Conservation (phyloP, 371 early-diverging fungal genomes). For the Zychaea mexicana region DNA sequence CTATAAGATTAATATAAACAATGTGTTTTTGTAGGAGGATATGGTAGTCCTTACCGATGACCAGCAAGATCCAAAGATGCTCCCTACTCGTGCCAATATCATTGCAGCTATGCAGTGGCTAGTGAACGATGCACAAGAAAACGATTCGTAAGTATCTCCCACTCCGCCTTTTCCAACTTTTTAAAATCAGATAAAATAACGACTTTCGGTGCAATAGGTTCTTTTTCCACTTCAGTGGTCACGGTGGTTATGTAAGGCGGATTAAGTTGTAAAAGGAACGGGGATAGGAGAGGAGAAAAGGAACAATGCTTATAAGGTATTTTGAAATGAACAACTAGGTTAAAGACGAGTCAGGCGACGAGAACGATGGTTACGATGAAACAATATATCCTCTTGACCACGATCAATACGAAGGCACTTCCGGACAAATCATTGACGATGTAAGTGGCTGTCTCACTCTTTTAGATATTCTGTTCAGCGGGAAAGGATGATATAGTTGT, state of each 20-base stretch:
- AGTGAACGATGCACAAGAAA: constrained; percentile 75
- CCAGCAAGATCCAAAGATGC: constrained; percentile 62
- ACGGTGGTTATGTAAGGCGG: constrained; percentile 68
- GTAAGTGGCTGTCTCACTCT: too few species aligned
- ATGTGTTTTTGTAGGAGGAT: constrained; percentile 32
- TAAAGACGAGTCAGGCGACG: constrained; percentile 77
- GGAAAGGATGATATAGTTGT: too few species aligned
- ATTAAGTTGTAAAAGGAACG: too few species aligned
- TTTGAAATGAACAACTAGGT: constrained; percentile 7
- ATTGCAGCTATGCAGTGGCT: constrained; percentile 72
- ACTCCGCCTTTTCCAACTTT: not conserved
- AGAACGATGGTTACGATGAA: constrained; percentile 75
- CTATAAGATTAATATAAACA: not conserved
- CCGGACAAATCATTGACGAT: constrained; percentile 90
- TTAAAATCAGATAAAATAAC: not conserved
- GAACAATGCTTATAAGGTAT: not conserved
- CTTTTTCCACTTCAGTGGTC: constrained; percentile 92
- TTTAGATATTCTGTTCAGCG: too few species aligned
- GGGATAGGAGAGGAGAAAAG: not conserved
- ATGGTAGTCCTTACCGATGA: constrained; percentile 93
- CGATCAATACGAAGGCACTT: constrained; percentile 38
- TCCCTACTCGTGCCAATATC: constrained; percentile 86
- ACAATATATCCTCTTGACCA: constrained; percentile 84
- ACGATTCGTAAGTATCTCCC: constrained; percentile 73
- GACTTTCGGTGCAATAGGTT: constrained; percentile 41